phyloP scores from a whole-genome alignment of 2,329 filamentous ascomycete species.

The Phyllachora maydis region DNA sequence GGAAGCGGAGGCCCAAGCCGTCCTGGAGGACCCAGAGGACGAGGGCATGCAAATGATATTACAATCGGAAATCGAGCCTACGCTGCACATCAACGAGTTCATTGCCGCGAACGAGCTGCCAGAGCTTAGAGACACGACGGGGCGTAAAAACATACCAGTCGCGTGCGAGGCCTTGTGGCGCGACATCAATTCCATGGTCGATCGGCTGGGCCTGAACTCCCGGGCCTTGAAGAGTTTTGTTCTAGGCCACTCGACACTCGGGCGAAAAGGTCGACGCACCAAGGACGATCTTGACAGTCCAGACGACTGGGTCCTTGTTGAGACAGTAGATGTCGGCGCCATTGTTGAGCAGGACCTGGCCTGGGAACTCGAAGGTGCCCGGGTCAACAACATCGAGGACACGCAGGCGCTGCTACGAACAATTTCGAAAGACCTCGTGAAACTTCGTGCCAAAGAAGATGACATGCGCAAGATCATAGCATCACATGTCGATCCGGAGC shows the following conservation, averaged over 20 bases:
- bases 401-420: slow-evolving; percentile 50
- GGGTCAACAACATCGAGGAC: slow-evolving; percentile 44
- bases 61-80: slow-evolving; percentile 37
- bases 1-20: slow-evolving; percentile 31
- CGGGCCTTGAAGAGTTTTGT: slow-evolving; percentile 45
- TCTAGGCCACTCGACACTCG: slow-evolving; percentile 39
- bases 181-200: slow-evolving; percentile 86
- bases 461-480: slow-evolving; percentile 62
- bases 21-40: slow-evolving; percentile 47
- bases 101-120: slow-evolving; percentile 28
- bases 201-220: slow-evolving; percentile 71
- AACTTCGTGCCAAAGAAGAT: slow-evolving; percentile 53
- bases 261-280: slow-evolving; percentile 30
- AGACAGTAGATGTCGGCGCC: slow-evolving; percentile 47
- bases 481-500: slow-evolving; percentile 45
- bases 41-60: slow-evolving; percentile 45
- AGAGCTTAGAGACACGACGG: slow-evolving; percentile 2
- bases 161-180: slow-evolving; percentile 51
- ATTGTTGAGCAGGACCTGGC: slow-evolving; percentile 44
- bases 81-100: slow-evolving; percentile 43
- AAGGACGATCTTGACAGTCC: slow-evolving; percentile 47
- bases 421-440: slow-evolving; percentile 47
- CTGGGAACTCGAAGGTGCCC: slow-evolving; percentile 42
- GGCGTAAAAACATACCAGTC: slow-evolving; percentile 19
- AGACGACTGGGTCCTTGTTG: slow-evolving; percentile 54